Conservation (phyloP, 148 eudicot species). For the Pouteria glomerata region DNA sequence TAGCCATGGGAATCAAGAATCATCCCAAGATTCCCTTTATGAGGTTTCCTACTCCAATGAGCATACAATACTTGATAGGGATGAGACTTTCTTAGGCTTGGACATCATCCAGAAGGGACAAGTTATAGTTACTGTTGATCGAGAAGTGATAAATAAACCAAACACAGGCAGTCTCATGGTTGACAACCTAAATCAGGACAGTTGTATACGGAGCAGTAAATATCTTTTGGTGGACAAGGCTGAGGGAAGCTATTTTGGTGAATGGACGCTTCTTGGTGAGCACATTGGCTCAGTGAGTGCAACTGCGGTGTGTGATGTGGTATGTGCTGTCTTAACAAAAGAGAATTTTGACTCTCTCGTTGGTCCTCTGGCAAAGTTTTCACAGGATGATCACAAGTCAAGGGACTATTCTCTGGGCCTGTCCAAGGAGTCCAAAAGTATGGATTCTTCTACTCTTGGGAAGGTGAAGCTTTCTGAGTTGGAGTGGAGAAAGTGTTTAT, state of each 20-base stretch:
- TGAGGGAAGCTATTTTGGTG: conserved; percentile 95
- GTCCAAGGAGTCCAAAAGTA: conserved; percentile 29
- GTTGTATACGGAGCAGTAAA: conserved; percentile 24
- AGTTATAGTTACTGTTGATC: conserved; percentile 57
- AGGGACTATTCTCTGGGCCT: conserved; percentile 36
- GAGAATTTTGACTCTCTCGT: conserved; percentile 80
- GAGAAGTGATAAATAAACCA: conserved; percentile 40
- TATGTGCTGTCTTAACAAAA: conserved; percentile 71
- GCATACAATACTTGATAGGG: conserved; percentile 52
- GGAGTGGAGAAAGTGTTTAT: conserved; percentile 78
- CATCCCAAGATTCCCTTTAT: conserved; percentile 65
- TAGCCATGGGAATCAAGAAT: no score
- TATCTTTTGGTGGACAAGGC: conserved; percentile 54
- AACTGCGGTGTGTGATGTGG: conserved; percentile 72
- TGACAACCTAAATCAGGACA: conserved; percentile 35
- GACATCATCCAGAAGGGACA: conserved; percentile 80
- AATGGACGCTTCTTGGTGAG: conserved; percentile 88
- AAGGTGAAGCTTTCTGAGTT: conserved; percentile 66
- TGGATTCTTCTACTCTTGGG: conserved; percentile 29
- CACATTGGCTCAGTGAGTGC: conserved; percentile 46
- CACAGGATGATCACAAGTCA: conserved; percentile 59
- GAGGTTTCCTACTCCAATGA: conserved; percentile 71
- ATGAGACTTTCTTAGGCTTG: conserved; percentile 51
- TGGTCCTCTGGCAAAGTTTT: conserved; percentile 68
- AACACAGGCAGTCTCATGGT: conserved; percentile 57